A percentile compares a stretch with the other conserved stretches of the same genome.
phyloP scores from a whole-genome alignment of 176 grass and related monocot species.

The Juncus inflexus region DNA sequence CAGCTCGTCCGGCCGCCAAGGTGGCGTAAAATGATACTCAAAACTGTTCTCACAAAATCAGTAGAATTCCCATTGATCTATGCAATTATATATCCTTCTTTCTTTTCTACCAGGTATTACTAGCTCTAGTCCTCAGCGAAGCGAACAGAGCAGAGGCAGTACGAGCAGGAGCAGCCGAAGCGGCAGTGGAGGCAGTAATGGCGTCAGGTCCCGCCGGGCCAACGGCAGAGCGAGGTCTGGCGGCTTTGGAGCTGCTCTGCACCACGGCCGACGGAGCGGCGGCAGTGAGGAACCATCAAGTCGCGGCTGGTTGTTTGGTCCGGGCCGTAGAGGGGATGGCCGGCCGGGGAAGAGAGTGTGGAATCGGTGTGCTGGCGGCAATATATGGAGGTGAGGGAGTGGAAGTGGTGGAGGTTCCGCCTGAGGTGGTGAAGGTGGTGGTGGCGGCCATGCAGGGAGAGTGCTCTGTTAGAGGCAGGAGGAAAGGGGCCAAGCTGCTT shows the following conservation, averaged over 20 bases:
- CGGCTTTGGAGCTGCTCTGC: slow-evolving; percentile 82
- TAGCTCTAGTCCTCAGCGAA: slow-evolving; percentile 19
- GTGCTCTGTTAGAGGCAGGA: slow-evolving; percentile 65
- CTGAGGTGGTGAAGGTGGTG: slow-evolving; percentile 75
- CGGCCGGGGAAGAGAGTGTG: slow-evolving; percentile 67
- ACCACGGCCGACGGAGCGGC: slow-evolving; percentile 50
- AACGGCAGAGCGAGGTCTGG: slow-evolving; percentile 78
- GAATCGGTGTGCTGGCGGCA: slow-evolving; percentile 71
- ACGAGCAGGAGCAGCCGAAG: slow-evolving; percentile 45
- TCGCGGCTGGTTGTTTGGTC: slow-evolving; percentile 40
- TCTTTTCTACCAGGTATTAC: not conserved
- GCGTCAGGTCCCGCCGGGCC: slow-evolving; percentile 58
- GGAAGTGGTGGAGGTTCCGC: slow-evolving; percentile 29
- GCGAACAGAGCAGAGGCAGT: slow-evolving; percentile 7
- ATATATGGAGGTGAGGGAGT: slow-evolving; percentile 40
- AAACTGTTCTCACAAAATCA: too few relatives aligned
- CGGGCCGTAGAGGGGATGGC: slow-evolving; percentile 56
- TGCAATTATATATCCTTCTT: too few relatives aligned
- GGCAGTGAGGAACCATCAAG: slow-evolving; percentile 41
- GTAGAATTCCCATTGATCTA: too few relatives aligned
- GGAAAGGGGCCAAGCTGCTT: slow-evolving; percentile 87
- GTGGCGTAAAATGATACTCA: not conserved
- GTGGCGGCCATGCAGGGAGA: slow-evolving; percentile 81
- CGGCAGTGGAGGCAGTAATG: slow-evolving; percentile 58
- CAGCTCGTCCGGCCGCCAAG: slow-evolving; percentile 13